phyloP scores from a whole-genome alignment of 805 yeast species.

The Ogataea sp. region DNA sequence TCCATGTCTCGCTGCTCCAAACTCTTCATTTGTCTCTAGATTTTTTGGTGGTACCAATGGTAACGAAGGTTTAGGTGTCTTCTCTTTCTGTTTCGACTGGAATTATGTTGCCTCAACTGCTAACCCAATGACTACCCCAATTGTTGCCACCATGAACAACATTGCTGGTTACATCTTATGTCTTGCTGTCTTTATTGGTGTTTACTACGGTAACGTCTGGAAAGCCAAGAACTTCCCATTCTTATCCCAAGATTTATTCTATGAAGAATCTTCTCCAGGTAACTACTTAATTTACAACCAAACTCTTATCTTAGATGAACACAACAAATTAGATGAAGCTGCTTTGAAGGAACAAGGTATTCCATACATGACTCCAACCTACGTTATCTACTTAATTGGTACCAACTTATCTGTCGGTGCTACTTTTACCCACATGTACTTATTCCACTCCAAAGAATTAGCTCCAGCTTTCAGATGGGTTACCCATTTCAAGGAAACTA shows the following conservation, averaged over 20 bases:
- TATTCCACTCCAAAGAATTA: constrained; percentile 20
- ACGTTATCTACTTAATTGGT: constrained; percentile 22
- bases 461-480: constrained; percentile 18
- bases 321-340: constrained; percentile 13
- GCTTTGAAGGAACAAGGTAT: constrained; percentile 20
- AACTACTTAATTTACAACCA: constrained; percentile 22
- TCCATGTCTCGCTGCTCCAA: constrained; percentile 21
- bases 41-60: constrained; percentile 26
- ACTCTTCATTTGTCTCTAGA: constrained; percentile 19
- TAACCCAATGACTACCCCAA: constrained; percentile 22
- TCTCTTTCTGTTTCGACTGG: constrained; percentile 26
- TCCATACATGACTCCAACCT: constrained; percentile 25
- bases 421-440: constrained; percentile 23
- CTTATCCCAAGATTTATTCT: constrained; percentile 23
- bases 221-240: constrained; percentile 25
- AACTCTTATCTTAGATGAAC: constrained; percentile 17
- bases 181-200: constrained; percentile 18
- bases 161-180: constrained; percentile 22
- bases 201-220: constrained; percentile 27
- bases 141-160: constrained; percentile 21
- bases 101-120: constrained; percentile 22
- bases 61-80: constrained; percentile 24
- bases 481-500: constrained; percentile 2
- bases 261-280: constrained; percentile 16
- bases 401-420: constrained; percentile 26